phyloP scores from a whole-genome alignment of 75 land plant genomes.

The Picea sitchensis region DNA sequence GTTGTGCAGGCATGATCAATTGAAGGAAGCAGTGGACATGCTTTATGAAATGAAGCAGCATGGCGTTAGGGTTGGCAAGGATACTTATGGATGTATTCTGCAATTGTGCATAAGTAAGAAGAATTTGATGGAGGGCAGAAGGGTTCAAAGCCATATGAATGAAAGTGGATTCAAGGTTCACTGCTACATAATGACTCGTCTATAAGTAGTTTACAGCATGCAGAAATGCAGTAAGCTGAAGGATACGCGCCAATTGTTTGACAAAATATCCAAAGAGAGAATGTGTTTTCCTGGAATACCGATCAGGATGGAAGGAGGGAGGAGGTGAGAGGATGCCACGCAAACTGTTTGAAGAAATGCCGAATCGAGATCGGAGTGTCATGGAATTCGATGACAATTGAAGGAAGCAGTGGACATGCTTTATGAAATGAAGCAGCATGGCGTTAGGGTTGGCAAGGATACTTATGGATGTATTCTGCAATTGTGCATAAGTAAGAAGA shows the following conservation, averaged over 20 bases:
- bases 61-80: not conserved
- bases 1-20: not conserved
- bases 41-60: not conserved
- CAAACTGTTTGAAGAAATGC: constrained; percentile 32
- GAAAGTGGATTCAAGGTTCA: not conserved
- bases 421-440: not conserved
- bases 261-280: constrained; percentile 40
- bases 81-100: not conserved
- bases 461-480: not conserved
- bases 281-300: constrained; percentile 39
- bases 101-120: not conserved
- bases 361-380: constrained; percentile 27
- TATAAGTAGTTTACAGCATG: constrained; percentile 10
- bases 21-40: constrained; percentile 1
- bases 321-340: constrained; percentile 21
- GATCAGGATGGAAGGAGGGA: constrained; percentile 26
- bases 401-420: not conserved
- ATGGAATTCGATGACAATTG: constrained; percentile 37
- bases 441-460: not conserved
- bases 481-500: not conserved
- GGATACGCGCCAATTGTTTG: constrained; percentile 41
- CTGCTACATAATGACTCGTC: not conserved
- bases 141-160: not conserved
- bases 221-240: constrained; percentile 21
- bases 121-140: not conserved